A percentile compares a stretch with the other conserved stretches of the same genome.
phyloP scores from a whole-genome alignment of 176 grass and related monocot genomes.

The Zea luxurians region DNA sequence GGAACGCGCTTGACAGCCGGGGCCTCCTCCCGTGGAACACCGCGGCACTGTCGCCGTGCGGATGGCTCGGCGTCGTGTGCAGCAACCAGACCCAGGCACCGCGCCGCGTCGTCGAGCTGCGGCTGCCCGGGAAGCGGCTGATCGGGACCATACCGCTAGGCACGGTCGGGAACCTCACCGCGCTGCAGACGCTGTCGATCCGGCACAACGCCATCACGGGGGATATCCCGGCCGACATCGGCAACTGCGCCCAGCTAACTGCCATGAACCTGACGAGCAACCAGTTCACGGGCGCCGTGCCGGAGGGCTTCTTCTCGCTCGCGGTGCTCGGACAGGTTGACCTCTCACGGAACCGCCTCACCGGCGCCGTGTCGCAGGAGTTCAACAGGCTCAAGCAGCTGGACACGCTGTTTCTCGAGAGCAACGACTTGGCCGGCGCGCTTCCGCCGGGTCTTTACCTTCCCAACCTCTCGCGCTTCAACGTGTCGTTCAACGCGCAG shows the following conservation, averaged over 20 bases:
- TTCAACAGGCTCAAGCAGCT: conserved; percentile 53
- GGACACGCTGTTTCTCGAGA: conserved; percentile 46
- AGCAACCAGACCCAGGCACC: neutral
- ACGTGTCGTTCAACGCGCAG: conserved; percentile 64
- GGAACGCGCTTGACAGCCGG: conserved; percentile 8
- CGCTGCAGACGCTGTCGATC: conserved; percentile 59
- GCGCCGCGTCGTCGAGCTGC: conserved; percentile 51
- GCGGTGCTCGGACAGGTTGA: conserved; percentile 45
- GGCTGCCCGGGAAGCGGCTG: conserved; percentile 48
- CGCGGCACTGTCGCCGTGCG: conserved; percentile 39
- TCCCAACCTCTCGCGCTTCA: conserved; percentile 36
- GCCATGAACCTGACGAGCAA: conserved; percentile 45
- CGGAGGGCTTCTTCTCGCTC: conserved; percentile 60
- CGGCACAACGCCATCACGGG: conserved; percentile 66
- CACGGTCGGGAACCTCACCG: conserved; percentile 81
- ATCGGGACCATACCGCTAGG: conserved; percentile 40
- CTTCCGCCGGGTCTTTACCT: conserved; percentile 45
- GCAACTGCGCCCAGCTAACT: conserved; percentile 37
- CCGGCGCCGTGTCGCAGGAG: conserved; percentile 41
- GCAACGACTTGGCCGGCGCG: conserved; percentile 29
- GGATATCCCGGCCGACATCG: conserved; percentile 57
- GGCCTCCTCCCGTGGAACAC: conserved; percentile 44
- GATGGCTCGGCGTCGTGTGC: conserved; percentile 63
- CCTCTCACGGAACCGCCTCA: conserved; percentile 52
- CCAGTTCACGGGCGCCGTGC: conserved; percentile 44